Evolutionary conservation across 768 basidiomycete species (phyloP), one percentile per base, ranked within the genome.

Genomic region (Piloderma croceum): DNA sequence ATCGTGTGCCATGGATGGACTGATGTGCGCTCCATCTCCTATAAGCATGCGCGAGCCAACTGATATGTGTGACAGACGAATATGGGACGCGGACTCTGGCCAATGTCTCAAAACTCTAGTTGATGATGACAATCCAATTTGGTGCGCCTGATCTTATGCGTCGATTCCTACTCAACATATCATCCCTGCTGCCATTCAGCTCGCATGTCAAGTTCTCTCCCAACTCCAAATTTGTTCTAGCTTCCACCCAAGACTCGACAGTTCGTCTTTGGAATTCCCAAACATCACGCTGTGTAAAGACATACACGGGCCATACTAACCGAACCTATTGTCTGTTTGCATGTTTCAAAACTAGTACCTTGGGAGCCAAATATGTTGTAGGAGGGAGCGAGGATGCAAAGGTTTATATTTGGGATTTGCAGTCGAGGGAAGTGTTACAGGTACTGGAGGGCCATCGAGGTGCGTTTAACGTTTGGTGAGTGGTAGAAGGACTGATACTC

Each of bases 71-170:
- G 20, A 12, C 54, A 99, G 94, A 57, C 93, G 96, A 42, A 79
- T 98, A 44, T 99, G 96, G 96, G 94, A 99, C 56, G 83, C 90
- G 0, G 82, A 92, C 41, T 94, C 93, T 3, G 96, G 94, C 2
- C 96, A 99, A 63, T 99, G 96, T 62, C 70, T 99, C 36, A 98
- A 96, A 62, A 98, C 96, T 2, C 63, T 99, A 34, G 93, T 92
- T 7, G 92, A 97, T 51, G 96, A 97, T 52, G 90, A 91, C 47
- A 96, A 91, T 62, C 93, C 94, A 3, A 83, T 92, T 60, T 93
- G 80, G 87, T 90, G 43, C 31, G 67, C 53, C 41, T 38, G n/a
- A n/a, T n/a, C n/a, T n/a, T n/a, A n/a, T n/a, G n/a, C n/a, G n/a
- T 24, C 17, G 9, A 31, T 37, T 3, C 19, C n/a, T 32, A n/a